phyloP scores from a whole-genome alignment of 176 grass and related monocot species.

The Microstegium vimineum region DNA sequence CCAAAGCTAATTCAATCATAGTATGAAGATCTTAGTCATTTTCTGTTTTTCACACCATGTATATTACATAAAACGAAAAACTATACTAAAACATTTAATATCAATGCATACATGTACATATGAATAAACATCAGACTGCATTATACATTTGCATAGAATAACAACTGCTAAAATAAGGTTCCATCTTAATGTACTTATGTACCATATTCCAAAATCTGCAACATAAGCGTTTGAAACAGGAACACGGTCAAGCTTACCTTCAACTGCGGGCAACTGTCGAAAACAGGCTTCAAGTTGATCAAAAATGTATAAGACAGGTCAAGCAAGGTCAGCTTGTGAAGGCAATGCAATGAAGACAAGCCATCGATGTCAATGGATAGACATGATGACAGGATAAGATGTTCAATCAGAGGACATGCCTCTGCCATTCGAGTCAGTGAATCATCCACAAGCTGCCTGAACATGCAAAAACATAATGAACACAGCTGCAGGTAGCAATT shows the following conservation, averaged over 20 bases:
- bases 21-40: background rate
- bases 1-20: background rate
- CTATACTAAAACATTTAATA: background rate
- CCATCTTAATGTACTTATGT: background rate
- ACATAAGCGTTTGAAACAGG: background rate
- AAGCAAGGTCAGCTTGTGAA: conserved; percentile 67
- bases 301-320: conserved; percentile 99
- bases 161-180: background rate
- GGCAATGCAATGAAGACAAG: conserved; percentile 78
- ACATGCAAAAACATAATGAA: conserved; percentile 39
- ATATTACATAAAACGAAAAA: background rate
- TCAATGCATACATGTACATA: background rate
- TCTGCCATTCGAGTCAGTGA: conserved; percentile 60
- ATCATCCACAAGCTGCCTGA: conserved; percentile 76
- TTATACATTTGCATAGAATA: background rate
- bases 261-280: conserved; percentile 75
- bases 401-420: conserved; percentile 67
- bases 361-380: conserved; percentile 60
- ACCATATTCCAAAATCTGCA: background rate
- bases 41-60: background rate
- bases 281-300: conserved; percentile 80
- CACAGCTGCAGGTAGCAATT: conserved; percentile 1
- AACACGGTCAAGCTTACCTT: conserved; percentile 42
- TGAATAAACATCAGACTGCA: background rate
- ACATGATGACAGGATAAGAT: conserved; percentile 80